phyloP scores from a whole-genome alignment of 2,329 filamentous ascomycete genomes.

The Claviceps sorghi region DNA sequence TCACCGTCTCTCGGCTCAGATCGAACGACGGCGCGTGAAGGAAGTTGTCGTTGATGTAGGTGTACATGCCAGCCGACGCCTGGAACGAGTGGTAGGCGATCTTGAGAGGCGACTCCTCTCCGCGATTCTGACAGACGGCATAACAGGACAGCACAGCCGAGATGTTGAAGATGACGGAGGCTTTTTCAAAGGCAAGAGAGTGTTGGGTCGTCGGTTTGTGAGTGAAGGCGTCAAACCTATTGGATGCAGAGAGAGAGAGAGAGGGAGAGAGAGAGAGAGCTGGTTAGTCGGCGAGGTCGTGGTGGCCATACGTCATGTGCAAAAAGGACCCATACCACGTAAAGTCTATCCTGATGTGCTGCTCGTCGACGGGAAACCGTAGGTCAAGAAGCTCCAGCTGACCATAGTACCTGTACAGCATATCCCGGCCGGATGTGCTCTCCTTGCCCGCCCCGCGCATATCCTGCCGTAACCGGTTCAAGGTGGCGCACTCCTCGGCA shows the following conservation, averaged over 20 bases:
- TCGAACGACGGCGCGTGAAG: constrained; percentile 94
- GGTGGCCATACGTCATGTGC: background rate
- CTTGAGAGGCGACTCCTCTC: constrained; percentile 85
- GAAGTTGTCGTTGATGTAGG: constrained; percentile 99
- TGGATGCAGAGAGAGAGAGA: background rate
- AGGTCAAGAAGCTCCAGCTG: constrained; percentile 90
- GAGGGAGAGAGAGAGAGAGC: too few relatives aligned
- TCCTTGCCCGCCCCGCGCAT: constrained; percentile 97
- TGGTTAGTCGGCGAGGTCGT: background rate
- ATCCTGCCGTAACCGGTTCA: constrained; percentile 91
- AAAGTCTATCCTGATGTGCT: constrained; percentile 97
- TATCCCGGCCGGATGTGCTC: constrained; percentile 80
- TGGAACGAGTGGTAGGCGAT: constrained; percentile 97
- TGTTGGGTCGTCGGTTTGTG: constrained; percentile 96
- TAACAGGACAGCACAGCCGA: constrained; percentile 93
- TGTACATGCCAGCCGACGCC: constrained; percentile 97
- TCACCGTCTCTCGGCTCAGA: constrained; percentile 86
- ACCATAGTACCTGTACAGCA: constrained; percentile 94
- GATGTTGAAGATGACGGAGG: constrained; percentile 99
- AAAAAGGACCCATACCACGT: constrained; percentile 55
- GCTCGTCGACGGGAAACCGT: constrained; percentile 92
- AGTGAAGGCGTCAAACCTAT: constrained; percentile 97
- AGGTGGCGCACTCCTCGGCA: constrained; percentile 81
- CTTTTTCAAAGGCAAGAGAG: constrained; percentile 93
- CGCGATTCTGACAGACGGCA: constrained; percentile 80